phyloP scores from a whole-genome alignment of 371 early-diverging fungal genomes.

The Mortierella sp. region DNA sequence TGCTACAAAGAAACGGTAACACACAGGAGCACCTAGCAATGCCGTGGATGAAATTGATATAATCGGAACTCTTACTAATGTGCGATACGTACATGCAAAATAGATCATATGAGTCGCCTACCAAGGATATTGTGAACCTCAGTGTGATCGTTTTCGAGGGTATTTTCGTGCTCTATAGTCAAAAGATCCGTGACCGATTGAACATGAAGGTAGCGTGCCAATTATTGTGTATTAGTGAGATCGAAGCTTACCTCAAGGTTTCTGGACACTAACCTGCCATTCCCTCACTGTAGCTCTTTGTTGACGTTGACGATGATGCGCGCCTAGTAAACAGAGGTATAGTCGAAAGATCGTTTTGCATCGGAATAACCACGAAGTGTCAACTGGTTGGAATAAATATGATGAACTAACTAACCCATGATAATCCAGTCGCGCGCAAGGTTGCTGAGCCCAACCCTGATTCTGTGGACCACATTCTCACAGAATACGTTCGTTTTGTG shows the following conservation, averaged over 20 bases:
- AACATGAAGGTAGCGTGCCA: constrained; percentile 79
- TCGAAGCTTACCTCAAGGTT: no score
- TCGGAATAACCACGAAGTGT: background rate
- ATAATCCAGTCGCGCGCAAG: constrained; percentile 34
- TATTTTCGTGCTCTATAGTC: constrained; percentile 90
- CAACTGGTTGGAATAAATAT: background rate
- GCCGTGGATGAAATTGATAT: background rate
- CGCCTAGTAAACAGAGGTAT: constrained; percentile 69
- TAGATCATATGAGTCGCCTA: constrained; percentile 39
- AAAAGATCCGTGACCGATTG: constrained; percentile 83
- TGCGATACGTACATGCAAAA: background rate
- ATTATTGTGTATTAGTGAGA: constrained; percentile 40
- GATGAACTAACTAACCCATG: background rate
- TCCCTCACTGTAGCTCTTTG: constrained; percentile 59
- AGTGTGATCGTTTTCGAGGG: constrained; percentile 94
- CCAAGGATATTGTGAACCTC: constrained; percentile 56
- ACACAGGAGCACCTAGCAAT: background rate
- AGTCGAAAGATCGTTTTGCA: background rate
- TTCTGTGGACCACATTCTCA: constrained; percentile 68
- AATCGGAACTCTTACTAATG: background rate
- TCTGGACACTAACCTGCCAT: constrained; percentile 33
- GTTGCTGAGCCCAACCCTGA: constrained; percentile 47
- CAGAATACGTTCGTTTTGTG: constrained; percentile 79
- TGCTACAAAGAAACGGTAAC: constrained; percentile 44
- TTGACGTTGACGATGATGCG: constrained; percentile 77